These are phyloP conservation scores for Globisporangium perplexum DNA, from an alignment of 352 stramenopile genomes.

Conservation along the genomic window DNA sequence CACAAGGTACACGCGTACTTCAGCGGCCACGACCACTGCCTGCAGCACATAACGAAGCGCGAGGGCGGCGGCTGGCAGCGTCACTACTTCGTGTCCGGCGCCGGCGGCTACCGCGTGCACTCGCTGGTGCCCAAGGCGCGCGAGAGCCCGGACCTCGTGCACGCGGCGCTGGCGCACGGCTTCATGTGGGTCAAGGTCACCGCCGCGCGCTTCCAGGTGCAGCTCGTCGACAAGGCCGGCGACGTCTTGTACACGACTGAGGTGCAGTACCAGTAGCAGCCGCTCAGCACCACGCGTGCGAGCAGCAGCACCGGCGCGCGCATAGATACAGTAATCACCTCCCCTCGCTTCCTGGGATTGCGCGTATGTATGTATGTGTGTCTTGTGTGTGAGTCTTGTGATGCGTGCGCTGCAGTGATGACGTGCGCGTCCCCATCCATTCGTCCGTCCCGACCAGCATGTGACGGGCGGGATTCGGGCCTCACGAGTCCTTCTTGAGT, in stretches of 20 bases:
- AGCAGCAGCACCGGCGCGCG: too few relatives aligned
- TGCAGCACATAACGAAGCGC: conserved; percentile 71
- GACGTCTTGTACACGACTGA: conserved; percentile 83
- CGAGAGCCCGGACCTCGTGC: conserved; percentile 60
- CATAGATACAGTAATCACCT: conserved; percentile 8
- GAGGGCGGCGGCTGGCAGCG: conserved; percentile 32
- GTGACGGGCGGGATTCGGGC: too few relatives aligned
- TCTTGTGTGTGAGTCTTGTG: not conserved
- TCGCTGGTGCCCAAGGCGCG: conserved; percentile 59
- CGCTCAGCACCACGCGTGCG: not conserved
- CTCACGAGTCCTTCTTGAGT: conserved; percentile 74
- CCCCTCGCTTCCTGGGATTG: conserved; percentile 1
- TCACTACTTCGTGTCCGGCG: conserved; percentile 81
- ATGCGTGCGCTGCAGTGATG: too few relatives aligned
- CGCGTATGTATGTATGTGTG: not conserved
- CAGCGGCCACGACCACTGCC: conserved; percentile 80
- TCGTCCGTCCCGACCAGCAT: not conserved
- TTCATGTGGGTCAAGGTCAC: conserved; percentile 82
- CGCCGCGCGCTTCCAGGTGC: conserved; percentile 59
- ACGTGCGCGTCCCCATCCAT: too few relatives aligned
- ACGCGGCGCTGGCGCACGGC: conserved; percentile 78
- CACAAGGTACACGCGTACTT: conserved; percentile 86
- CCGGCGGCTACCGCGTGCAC: conserved; percentile 69
- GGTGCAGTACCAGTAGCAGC: conserved; percentile 33
- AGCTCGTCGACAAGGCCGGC: conserved; percentile 59